Percentiles rank a stretch among this genome's conserved stretches.
These are phyloP conservation scores for Candida odintsovae DNA, from an alignment of 805 yeast species.

Conservation along the genomic window DNA sequence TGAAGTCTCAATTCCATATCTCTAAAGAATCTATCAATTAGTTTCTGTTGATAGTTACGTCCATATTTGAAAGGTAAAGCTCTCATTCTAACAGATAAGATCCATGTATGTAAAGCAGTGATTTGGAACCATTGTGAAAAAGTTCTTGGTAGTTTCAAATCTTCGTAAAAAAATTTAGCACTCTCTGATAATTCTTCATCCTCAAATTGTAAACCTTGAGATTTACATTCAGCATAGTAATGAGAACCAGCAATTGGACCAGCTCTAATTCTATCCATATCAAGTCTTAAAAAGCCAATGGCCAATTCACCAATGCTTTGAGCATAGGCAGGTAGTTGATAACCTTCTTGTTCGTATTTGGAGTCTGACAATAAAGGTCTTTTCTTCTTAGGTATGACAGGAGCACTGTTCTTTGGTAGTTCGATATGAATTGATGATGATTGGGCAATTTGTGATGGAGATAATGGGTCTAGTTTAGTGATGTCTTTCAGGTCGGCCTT, in stretches of 20 bases:
- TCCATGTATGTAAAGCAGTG: slow-evolving; percentile 88
- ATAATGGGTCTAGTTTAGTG: slow-evolving; percentile 2
- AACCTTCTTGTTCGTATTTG: slow-evolving; percentile 31
- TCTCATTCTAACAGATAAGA: slow-evolving; percentile 90
- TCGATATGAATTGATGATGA: slow-evolving; percentile 19
- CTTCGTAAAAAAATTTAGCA: slow-evolving; percentile 82
- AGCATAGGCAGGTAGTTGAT: slow-evolving; percentile 43
- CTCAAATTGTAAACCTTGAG: slow-evolving; percentile 75
- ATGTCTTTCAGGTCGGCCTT: slow-evolving; percentile 3
- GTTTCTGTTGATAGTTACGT: slow-evolving; percentile 82
- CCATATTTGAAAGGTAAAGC: slow-evolving; percentile 91
- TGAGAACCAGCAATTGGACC: slow-evolving; percentile 92
- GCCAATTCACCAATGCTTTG: slow-evolving; percentile 60
- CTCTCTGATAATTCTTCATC: slow-evolving; percentile 64
- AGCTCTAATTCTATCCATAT: slow-evolving; percentile 88
- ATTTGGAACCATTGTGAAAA: slow-evolving; percentile 97
- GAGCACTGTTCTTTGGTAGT: slow-evolving; percentile 25
- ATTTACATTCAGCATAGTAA: slow-evolving; percentile 82
- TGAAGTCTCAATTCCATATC: slow-evolving; percentile 85
- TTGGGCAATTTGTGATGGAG: slow-evolving; percentile 22
- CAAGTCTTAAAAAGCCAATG: slow-evolving; percentile 57
- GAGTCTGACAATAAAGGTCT: slow-evolving; percentile 31
- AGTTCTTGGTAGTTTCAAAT: slow-evolving; percentile 74
- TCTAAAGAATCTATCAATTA: slow-evolving; percentile 81
- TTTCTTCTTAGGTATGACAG: slow-evolving; percentile 27